These are phyloP conservation scores for Coemansia sp. DNA, from an alignment of 192 early-diverging fungal species.

Conservation along the genomic window DNA sequence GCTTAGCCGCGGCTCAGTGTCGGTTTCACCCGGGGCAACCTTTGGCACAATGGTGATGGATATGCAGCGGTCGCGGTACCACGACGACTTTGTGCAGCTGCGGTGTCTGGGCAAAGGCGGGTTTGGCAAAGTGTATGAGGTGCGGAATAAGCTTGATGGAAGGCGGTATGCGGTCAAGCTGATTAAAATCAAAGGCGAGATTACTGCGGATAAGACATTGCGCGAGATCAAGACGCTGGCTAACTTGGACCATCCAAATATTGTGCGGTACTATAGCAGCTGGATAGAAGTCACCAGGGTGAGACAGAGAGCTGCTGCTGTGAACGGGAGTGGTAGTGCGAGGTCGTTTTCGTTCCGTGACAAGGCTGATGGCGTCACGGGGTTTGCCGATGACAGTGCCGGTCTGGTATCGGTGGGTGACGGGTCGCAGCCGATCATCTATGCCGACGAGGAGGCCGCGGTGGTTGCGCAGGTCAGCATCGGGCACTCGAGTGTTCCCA, in stretches of 20 bases:
- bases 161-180: conserved; percentile 92
- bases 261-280: conserved; percentile 89
- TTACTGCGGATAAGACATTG: conserved; percentile 72
- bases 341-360: conserved; percentile 1
- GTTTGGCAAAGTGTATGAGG: conserved; percentile 85
- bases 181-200: conserved; percentile 65
- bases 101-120: conserved; percentile 84
- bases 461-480: conserved; percentile 27
- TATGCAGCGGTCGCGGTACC: conserved; percentile 63
- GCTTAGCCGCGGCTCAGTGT: neutral
- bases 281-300: conserved; percentile 80
- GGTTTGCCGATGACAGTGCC: conserved; percentile 36
- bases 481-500: conserved; percentile 22
- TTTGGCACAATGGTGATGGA: conserved; percentile 42
- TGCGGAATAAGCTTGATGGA: conserved; percentile 86
- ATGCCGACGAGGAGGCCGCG: conserved; percentile 8
- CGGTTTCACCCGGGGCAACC: conserved; percentile 1
- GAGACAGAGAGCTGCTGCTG: conserved; percentile 13
- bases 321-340: conserved; percentile 4
- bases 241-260: conserved; percentile 81
- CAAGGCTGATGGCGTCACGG: conserved; percentile 11
- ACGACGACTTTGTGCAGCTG: conserved; percentile 82
- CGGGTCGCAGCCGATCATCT: conserved; percentile 3
- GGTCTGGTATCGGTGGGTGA: conserved; percentile 14
- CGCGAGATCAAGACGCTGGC: conserved; percentile 91